Evolutionary conservation across 164 flowering plant species (phyloP).

Genomic region (Nymphaea thermarum): DNA sequence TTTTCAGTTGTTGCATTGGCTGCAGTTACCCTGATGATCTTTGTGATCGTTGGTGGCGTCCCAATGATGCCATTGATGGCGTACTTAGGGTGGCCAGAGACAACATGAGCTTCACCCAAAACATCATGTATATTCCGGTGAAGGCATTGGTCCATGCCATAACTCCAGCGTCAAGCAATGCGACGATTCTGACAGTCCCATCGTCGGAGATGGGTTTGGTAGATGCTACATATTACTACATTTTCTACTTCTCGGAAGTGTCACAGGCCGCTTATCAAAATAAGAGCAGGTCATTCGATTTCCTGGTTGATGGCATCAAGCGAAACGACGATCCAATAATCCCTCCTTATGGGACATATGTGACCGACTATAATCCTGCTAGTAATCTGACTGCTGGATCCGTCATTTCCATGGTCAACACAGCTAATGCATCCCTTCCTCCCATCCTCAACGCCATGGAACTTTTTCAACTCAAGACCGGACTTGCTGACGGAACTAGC

Average conservation of each 20-base stretch:
- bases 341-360: too few relatives aligned
- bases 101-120: neutral
- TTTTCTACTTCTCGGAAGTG: conserved; percentile 13
- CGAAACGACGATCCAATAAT: too few relatives aligned
- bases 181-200: neutral
- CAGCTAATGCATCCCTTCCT: conserved; percentile 21
- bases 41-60: conserved; percentile 36
- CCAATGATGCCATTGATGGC: neutral
- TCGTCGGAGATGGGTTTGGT: neutral
- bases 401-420: conserved; percentile 10
- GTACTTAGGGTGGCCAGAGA: conserved; percentile 7
- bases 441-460: conserved; percentile 45
- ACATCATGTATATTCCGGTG: conserved; percentile 18
- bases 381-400: neutral
- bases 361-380: too few relatives aligned
- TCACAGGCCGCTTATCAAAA: neutral
- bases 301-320: too few relatives aligned
- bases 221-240: conserved; percentile 4
- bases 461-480: conserved; percentile 6
- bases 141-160: conserved; percentile 16
- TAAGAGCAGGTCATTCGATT: neutral
- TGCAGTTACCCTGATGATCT: conserved; percentile 26
- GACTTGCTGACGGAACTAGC: conserved; percentile 20
- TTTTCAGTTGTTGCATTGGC: too few relatives aligned
- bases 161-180: neutral